Evolutionary conservation across 768 basidiomycete genomes (phyloP), one percentile per base, ranked within the genome.

Genomic region (Favolaschia claudopus): DNA sequence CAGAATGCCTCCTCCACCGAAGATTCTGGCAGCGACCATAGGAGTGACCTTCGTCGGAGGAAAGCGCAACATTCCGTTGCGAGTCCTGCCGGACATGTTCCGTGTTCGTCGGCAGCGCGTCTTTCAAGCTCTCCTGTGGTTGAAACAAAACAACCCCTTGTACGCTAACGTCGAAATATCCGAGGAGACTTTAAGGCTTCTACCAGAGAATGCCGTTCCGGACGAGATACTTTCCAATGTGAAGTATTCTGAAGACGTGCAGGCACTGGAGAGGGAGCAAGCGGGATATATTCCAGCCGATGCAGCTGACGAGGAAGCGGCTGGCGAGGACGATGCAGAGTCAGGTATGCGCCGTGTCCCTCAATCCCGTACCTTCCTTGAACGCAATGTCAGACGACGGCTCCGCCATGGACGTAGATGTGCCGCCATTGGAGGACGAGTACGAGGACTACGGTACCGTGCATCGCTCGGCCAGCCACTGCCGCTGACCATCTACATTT

Each of bases 151-250:
- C 61, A 76, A 76, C 47, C 51, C 47, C 0, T 15, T 68, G 12
- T 76, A 75, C 48, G n/a, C 22, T 15, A 63, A 65, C 28, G 69
- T 71, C 44, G 48, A 47, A 0, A 70, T 70, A 27, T 68, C 57
- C 46, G 48, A 54, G 3, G 64, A 51, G 27, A 42, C 51, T 0
- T 29, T 81, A 10, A 4, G 33, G 0, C 20, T 37, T 2, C 48
- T 79, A 1, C 77, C 78, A 0, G 70, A 70, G 24, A 68, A 77
- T 43, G 70, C 51, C 1, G 56, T 80, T 4, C 78, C 77, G 1
- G 20, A 51, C 0, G 74, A 77, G 44, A 67, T 80, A 1, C 1
- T 64, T 0, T 17, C 45, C 0, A 62, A 44, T 7, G 46, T 68
- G 2, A 58, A 60, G 20, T 51, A 70, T 8, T 67, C 69, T 1